These are phyloP conservation scores for Coccomyxa sp. DNA, from an alignment of 139 green algal genomes.

Conservation along the genomic window DNA sequence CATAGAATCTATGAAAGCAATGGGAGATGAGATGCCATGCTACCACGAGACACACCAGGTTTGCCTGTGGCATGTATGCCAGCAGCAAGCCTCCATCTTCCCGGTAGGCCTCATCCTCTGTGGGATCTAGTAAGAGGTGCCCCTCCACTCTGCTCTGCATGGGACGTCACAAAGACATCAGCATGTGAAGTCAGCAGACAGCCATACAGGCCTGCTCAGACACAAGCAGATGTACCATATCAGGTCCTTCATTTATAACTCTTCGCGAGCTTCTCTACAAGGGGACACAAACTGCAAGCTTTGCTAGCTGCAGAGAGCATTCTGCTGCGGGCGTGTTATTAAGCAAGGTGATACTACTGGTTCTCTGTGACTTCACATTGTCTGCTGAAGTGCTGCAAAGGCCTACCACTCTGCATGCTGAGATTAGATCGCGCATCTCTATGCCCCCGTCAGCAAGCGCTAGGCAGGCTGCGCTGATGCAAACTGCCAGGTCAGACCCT, in stretches of 20 bases:
- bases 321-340: neutral
- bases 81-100: constrained; percentile 49
- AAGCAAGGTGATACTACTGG: neutral
- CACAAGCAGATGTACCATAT: neutral
- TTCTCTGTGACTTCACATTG: neutral
- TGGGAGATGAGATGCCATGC: too few species aligned
- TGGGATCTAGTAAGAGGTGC: constrained; percentile 62
- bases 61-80: constrained; percentile 44
- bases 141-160: constrained; percentile 33
- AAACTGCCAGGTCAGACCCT: constrained; percentile 47
- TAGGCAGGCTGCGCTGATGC: constrained; percentile 51
- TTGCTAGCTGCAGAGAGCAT: neutral
- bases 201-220: neutral
- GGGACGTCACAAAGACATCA: neutral
- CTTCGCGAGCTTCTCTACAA: too few species aligned
- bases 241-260: neutral
- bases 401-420: constrained; percentile 49
- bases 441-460: constrained; percentile 75
- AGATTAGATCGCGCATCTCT: constrained; percentile 63
- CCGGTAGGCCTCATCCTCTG: constrained; percentile 30
- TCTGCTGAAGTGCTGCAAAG: neutral
- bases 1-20: neutral
- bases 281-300: too few species aligned
- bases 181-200: neutral
- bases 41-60: constrained; percentile 22